Percentiles rank a stretch among this genome's conserved stretches.
These are phyloP conservation scores for Candida mattraensis DNA, from an alignment of 805 yeast species.

Conservation along the genomic window DNA sequence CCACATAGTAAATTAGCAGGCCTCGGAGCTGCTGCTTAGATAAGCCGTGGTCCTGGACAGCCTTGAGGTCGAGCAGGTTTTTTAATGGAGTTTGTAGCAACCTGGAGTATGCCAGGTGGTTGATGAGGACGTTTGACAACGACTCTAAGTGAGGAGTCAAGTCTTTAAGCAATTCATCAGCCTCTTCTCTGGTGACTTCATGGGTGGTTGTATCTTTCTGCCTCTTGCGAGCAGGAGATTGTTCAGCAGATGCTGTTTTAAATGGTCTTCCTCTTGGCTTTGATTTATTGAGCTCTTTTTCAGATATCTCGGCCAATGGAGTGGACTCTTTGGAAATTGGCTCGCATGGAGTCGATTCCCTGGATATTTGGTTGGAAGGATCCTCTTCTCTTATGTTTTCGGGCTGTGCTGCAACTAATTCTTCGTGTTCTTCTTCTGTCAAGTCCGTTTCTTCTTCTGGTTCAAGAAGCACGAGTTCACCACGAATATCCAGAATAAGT, in stretches of 20 bases:
- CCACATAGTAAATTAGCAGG: constrained; percentile 41
- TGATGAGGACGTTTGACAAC: constrained; percentile 65
- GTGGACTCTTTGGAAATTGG: too few relatives aligned
- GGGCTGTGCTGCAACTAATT: not conserved
- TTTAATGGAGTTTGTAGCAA: constrained; percentile 86
- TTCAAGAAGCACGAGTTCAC: constrained; percentile 42
- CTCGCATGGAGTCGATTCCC: too few relatives aligned
- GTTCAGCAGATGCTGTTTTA: too few relatives aligned
- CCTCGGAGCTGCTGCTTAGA: constrained; percentile 45
- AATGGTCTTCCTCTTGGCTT: too few relatives aligned
- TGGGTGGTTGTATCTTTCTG: constrained; percentile 8
- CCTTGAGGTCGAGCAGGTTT: constrained; percentile 55
- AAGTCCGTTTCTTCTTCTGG: constrained; percentile 10
- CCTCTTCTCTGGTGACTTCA: constrained; percentile 21
- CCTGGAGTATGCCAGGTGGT: constrained; percentile 88
- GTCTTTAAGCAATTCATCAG: constrained; percentile 30
- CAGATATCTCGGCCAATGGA: too few relatives aligned
- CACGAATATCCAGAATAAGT: constrained; percentile 68
- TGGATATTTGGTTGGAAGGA: too few relatives aligned
- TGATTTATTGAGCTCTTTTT: too few relatives aligned
- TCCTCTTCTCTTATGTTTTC: too few relatives aligned
- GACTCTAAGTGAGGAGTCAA: constrained; percentile 45
- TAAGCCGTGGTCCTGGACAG: constrained; percentile 50
- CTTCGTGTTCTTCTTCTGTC: constrained; percentile 12
- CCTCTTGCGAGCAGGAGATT: constrained; percentile 8